phyloP scores from a whole-genome alignment of 1,139 yeast genomes.

The Candida sanyaensis region DNA sequence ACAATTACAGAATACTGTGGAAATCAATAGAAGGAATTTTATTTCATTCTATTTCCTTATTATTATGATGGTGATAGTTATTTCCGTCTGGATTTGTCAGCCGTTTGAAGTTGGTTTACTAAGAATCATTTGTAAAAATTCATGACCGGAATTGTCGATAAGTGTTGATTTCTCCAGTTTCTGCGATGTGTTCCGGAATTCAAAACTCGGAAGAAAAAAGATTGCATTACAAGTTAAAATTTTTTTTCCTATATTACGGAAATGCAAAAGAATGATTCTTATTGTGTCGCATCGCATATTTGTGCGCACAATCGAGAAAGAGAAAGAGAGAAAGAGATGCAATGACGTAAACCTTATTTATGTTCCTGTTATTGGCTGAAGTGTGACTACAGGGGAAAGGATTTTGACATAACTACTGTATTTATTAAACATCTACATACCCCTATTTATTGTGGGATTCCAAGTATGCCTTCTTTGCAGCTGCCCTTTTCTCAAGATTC shows the following conservation, averaged over 20 bases:
- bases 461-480: conserved; percentile 28
- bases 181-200: no score
- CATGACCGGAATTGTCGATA: background rate
- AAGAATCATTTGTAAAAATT: background rate
- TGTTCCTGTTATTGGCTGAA: no score
- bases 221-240: background rate
- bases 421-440: no score
- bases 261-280: background rate
- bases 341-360: background rate
- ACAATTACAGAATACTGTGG: background rate
- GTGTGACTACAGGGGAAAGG: no score
- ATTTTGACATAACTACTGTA: no score
- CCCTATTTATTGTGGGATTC: conserved; percentile 9
- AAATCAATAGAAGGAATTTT: background rate
- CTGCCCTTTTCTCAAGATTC: conserved; percentile 32
- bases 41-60: background rate
- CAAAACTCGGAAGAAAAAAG: background rate
- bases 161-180: background rate
- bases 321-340: no score
- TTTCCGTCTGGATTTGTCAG: background rate
- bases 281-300: no score
- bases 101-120: background rate
- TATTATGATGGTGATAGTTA: background rate
- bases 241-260: background rate
- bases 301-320: no score